Base-by-base conservation (phyloP, 495 filamentous ascomycete genomes). In the Trichoderma parareesei region DNA sequence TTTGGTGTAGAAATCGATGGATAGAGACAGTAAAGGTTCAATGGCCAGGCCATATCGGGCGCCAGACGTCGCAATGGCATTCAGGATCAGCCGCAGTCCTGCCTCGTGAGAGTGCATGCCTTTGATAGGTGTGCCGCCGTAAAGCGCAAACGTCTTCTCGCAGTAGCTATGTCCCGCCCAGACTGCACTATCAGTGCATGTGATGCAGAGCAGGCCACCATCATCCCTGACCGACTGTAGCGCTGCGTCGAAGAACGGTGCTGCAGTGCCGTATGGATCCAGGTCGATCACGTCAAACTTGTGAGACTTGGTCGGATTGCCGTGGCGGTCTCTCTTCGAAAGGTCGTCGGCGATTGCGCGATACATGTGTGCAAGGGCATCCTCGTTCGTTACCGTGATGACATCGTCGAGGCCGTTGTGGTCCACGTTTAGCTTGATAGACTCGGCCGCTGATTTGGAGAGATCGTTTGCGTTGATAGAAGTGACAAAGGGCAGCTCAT, bases 201-300 rank as follows among this genome's bases (percentile, higher is more conserved):
- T 99, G 20, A 98, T 87, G 73, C 93, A 97, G 7, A 99, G 82
- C 14, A 99, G 80, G 18, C 95, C 94, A 5, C 91, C 92, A 64
- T 87, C 83, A 65, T 96, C 90, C 42, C 84, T 85, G 11, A 97
- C 79, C 0, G 87, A 85, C 70, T 95, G 91, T 2, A 98, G 81
- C 4, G 95, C 91, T 4, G 90, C 87, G 71, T 99, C 94, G 14
- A 98, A 75, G 75, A 98, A 98, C 2, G 92, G 89, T 37, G 87
- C 88, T 0, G 95, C 94, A 2, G 90, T 91, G 18, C 94, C 94
- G 71, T 98, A 99, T 0, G 94, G 94, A 73, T 99, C 94, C 20
- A 99, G 83, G 72, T 99, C 94, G 66, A 99, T 95, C 41, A 97
- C 91, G 69, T 98, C 87, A 75, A 96, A 98, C 68, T 81, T 87